Conservation (phyloP, 768 basidiomycete species). For the Obba rivulosa region DNA sequence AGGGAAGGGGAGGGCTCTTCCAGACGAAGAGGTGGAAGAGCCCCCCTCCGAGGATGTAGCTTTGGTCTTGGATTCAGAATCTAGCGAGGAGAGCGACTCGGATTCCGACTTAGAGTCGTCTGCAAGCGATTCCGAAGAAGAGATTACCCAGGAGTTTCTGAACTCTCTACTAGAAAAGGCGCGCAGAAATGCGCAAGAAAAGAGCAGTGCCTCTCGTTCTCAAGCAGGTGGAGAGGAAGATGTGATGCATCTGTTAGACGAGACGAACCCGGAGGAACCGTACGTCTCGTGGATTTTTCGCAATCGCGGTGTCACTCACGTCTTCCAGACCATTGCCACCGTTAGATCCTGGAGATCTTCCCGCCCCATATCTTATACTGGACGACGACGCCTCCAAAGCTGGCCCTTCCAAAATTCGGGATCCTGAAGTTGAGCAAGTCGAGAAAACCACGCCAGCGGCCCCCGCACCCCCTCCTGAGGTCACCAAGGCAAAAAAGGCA, state of each 20-base stretch:
- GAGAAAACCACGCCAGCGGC: constrained; percentile 57
- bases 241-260: constrained; percentile 41
- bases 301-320: constrained; percentile 25
- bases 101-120: constrained; percentile 23
- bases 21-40: not conserved
- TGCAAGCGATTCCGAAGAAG: constrained; percentile 34
- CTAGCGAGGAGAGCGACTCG: constrained; percentile 31
- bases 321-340: constrained; percentile 48
- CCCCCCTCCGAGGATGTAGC: not conserved
- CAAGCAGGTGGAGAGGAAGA: constrained; percentile 40
- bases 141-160: constrained; percentile 55
- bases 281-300: constrained; percentile 9
- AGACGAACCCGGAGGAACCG: constrained; percentile 9
- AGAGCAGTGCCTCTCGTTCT: constrained; percentile 5
- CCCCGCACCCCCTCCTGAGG: constrained; percentile 56
- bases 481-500: constrained; percentile 56
- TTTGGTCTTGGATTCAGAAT: constrained; percentile 27
- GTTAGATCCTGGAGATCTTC: constrained; percentile 62
- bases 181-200: constrained; percentile 38
- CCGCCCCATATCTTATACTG: constrained; percentile 58
- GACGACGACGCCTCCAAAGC: constrained; percentile 34
- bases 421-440: constrained; percentile 55
- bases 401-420: constrained; percentile 44
- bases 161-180: constrained; percentile 61
- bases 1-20: constrained; percentile 38